phyloP scores from a whole-genome alignment of 441 rosid genomes.

The Capsella rubella region DNA sequence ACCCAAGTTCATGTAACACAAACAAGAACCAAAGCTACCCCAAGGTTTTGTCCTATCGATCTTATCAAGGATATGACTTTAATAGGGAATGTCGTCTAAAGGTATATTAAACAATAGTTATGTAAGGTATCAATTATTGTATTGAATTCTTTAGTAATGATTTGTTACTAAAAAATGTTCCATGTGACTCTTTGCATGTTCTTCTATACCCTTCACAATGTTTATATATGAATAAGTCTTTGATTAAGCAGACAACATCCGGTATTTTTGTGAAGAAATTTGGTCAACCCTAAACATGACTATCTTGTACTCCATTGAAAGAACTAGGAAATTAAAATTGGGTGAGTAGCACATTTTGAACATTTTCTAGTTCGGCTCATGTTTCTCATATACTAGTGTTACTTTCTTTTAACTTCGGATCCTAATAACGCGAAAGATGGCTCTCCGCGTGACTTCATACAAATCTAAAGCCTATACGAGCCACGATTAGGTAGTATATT shows the following conservation, averaged over 20 bases:
- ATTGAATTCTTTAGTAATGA: not conserved
- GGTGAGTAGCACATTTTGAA: too few species aligned
- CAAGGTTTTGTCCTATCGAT: not conserved
- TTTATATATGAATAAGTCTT: not conserved
- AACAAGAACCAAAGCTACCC: not conserved
- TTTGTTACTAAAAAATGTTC: conserved; percentile 8
- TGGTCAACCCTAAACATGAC: not conserved
- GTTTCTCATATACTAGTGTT: too few species aligned
- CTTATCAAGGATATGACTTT: not conserved
- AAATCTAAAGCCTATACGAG: too few species aligned
- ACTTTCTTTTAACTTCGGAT: too few species aligned
- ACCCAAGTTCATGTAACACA: not conserved
- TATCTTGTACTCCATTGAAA: too few species aligned
- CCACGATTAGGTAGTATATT: too few species aligned
- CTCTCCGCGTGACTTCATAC: not conserved
- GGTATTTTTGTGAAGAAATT: not conserved
- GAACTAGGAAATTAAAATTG: too few species aligned
- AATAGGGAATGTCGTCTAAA: too few species aligned
- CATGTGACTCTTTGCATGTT: conserved; percentile 38
- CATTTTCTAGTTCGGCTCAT: too few species aligned
- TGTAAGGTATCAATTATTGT: not conserved
- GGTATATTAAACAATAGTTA: not conserved
- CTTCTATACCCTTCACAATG: not conserved
- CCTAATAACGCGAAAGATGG: not conserved
- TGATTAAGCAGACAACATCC: conserved; percentile 25